Percentiles rank a stretch among this genome's conserved stretches.
Conservation (phyloP, 148 eudicot genomes). For the Chenopodium album region DNA sequence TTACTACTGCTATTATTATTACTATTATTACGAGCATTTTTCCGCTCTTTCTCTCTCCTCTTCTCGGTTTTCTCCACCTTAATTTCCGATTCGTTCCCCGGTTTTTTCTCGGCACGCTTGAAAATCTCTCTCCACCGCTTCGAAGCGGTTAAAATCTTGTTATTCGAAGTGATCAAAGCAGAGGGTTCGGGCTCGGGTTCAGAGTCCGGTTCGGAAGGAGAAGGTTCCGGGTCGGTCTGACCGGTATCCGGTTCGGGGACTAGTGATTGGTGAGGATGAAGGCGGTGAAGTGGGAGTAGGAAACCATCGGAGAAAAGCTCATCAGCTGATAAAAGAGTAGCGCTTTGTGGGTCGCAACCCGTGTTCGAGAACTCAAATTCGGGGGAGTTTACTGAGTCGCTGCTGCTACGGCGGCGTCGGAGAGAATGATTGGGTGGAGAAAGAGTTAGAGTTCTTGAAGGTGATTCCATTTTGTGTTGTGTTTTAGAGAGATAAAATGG, state of each 20-base stretch:
- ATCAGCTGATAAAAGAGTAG: slow-evolving; percentile 78
- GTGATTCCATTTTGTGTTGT: not conserved
- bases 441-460: slow-evolving; percentile 26
- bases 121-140: slow-evolving; percentile 83
- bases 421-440: slow-evolving; percentile 12
- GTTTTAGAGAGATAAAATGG: not conserved
- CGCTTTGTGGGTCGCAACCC: slow-evolving; percentile 34
- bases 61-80: slow-evolving; percentile 19
- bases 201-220: not conserved
- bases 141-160: slow-evolving; percentile 36
- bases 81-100: not conserved
- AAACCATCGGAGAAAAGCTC: slow-evolving; percentile 79
- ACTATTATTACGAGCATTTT: slow-evolving; percentile 30
- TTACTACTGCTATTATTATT: slow-evolving; percentile 2
- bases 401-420: not conserved
- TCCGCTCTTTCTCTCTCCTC: slow-evolving; percentile 26
- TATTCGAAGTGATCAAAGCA: slow-evolving; percentile 12
- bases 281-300: slow-evolving; percentile 73
- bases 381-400: slow-evolving; percentile 37
- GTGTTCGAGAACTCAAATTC: slow-evolving; percentile 77
- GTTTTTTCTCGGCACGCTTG: slow-evolving; percentile 39
- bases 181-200: slow-evolving; percentile 21
- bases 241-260: slow-evolving; percentile 12
- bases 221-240: slow-evolving; percentile 3
- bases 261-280: slow-evolving; percentile 21